phyloP scores from a whole-genome alignment of 2,329 filamentous ascomycete genomes.

The Verticillium isaacii region DNA sequence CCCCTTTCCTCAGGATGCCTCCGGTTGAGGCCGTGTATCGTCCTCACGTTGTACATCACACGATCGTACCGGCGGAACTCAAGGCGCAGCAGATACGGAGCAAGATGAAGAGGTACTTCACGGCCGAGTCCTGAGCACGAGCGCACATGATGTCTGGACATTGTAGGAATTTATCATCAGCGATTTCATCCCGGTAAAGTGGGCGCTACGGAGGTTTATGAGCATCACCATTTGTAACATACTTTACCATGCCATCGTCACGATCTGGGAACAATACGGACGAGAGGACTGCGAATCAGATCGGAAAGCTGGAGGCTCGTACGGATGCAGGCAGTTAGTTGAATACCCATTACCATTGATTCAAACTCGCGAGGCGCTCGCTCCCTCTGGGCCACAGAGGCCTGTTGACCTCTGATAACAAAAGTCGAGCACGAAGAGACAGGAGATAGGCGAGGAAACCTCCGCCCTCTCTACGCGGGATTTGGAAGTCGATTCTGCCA shows the following conservation, averaged over 20 bases:
- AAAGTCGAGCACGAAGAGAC: too few relatives aligned
- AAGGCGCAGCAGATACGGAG: slow-evolving; percentile 63
- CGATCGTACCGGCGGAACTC: slow-evolving; percentile 62
- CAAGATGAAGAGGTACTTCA: slow-evolving; percentile 69
- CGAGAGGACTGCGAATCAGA: neutral
- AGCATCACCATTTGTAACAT: neutral
- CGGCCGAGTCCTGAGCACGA: slow-evolving; percentile 46
- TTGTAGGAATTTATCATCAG: neutral
- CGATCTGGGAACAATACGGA: neutral
- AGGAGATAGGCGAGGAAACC: too few relatives aligned
- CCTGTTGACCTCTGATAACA: too few relatives aligned
- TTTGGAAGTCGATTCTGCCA: too few relatives aligned
- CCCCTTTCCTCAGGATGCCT: slow-evolving; percentile 56
- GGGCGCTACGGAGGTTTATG: neutral
- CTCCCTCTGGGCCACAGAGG: too few relatives aligned
- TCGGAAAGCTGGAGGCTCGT: neutral
- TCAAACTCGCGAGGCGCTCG: neutral
- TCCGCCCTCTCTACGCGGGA: too few relatives aligned
- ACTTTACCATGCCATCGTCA: neutral
- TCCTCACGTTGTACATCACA: slow-evolving; percentile 92
- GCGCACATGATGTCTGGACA: neutral
- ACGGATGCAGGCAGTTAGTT: neutral
- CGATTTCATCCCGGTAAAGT: neutral
- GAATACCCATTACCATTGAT: neutral
- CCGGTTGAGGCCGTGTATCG: slow-evolving; percentile 87